Conservation (phyloP, 1,139 yeast genomes). For the Lodderomyces pseudojiufengensis region DNA sequence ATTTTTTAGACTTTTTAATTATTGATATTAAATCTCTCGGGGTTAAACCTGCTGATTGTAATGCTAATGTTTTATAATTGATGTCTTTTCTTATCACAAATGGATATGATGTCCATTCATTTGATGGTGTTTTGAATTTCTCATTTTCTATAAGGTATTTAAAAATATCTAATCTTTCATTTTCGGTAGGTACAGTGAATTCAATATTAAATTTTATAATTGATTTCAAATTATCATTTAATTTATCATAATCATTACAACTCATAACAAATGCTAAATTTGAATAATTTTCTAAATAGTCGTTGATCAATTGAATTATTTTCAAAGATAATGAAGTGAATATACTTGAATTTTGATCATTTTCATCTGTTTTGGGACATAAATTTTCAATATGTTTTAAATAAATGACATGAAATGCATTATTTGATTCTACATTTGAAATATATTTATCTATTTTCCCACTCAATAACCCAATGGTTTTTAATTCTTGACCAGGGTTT, state of each 20-base stretch:
- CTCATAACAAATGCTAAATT: slow-evolving; percentile 62
- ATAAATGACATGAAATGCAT: slow-evolving; percentile 44
- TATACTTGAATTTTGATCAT: slow-evolving; percentile 54
- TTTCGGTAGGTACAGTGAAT: slow-evolving; percentile 74
- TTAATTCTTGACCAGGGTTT: slow-evolving; percentile 68
- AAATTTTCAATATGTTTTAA: slow-evolving; percentile 74
- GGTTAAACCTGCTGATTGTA: slow-evolving; percentile 90
- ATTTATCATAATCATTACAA: slow-evolving; percentile 64
- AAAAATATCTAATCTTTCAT: slow-evolving; percentile 66
- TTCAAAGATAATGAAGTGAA: slow-evolving; percentile 58
- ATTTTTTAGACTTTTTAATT: slow-evolving; percentile 58
- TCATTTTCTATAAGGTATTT: slow-evolving; percentile 39
- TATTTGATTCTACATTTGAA: slow-evolving; percentile 2
- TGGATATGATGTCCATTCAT: slow-evolving; percentile 20
- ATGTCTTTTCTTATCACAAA: slow-evolving; percentile 50
- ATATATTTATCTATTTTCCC: slow-evolving; percentile 69
- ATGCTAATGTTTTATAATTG: slow-evolving; percentile 55
- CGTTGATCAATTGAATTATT: slow-evolving; percentile 55
- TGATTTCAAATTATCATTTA: slow-evolving; percentile 65
- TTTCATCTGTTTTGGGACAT: slow-evolving; percentile 62
- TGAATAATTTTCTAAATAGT: slow-evolving; percentile 38
- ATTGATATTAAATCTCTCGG: slow-evolving; percentile 80
- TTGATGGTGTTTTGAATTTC: slow-evolving; percentile 6
- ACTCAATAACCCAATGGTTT: slow-evolving; percentile 70
- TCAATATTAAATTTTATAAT: slow-evolving; percentile 74